Conservation (phyloP, 768 basidiomycete species). For the Leccinum incarnatum region DNA sequence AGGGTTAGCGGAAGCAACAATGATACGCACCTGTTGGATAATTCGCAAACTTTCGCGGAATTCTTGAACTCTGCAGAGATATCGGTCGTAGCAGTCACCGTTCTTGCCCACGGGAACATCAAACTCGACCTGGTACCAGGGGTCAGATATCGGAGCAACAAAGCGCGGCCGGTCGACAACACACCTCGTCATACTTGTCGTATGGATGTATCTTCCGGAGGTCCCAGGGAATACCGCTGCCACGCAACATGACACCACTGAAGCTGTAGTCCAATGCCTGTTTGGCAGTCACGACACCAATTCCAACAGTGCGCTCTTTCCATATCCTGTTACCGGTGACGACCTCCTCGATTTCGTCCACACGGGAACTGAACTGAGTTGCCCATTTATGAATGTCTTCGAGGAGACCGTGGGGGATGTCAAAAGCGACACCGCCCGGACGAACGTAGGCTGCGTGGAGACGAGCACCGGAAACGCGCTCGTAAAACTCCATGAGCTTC, state of each 20-base stretch:
- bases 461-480: slow-evolving; percentile 96
- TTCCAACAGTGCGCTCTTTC: slow-evolving; percentile 90
- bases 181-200: slow-evolving; percentile 91
- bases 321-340: slow-evolving; percentile 97
- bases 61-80: slow-evolving; percentile 96
- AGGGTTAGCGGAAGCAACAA: too few species aligned
- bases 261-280: slow-evolving; percentile 91
- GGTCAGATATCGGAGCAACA: neutral
- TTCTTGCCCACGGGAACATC: slow-evolving; percentile 96
- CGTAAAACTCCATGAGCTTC: slow-evolving; percentile 99
- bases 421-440: slow-evolving; percentile 96
- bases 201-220: slow-evolving; percentile 89
- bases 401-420: slow-evolving; percentile 96
- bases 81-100: slow-evolving; percentile 97
- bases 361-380: slow-evolving; percentile 84
- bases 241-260: slow-evolving; percentile 95
- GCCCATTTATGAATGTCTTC: slow-evolving; percentile 99
- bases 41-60: slow-evolving; percentile 94
- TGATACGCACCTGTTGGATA: slow-evolving; percentile 60
- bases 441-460: slow-evolving; percentile 97
- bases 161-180: slow-evolving; percentile 8
- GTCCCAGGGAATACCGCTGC: slow-evolving; percentile 94
- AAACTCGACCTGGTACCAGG: slow-evolving; percentile 74
- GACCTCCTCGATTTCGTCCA: slow-evolving; percentile 98
- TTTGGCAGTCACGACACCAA: slow-evolving; percentile 89